Conservation (phyloP, 805 yeast species). For the Lachancea sp. region DNA sequence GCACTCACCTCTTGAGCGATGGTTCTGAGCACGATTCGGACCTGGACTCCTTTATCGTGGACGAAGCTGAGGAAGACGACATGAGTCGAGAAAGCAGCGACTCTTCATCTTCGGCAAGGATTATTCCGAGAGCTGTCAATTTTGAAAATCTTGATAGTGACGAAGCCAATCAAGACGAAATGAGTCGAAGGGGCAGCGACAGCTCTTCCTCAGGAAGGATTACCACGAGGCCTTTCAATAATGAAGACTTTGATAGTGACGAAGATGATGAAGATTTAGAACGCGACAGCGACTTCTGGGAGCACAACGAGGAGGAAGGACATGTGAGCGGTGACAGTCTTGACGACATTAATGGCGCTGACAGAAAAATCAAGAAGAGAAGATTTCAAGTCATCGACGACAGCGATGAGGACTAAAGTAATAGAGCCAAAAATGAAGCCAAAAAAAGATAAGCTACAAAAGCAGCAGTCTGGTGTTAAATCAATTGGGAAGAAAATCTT, state of each 20-base stretch:
- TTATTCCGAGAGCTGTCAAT: not conserved
- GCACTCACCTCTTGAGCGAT: not conserved
- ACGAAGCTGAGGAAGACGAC: constrained; percentile 12
- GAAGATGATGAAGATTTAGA: constrained; percentile 1
- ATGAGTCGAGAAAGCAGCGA: constrained; percentile 6
- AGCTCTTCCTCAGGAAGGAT: not conserved
- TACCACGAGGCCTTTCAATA: not conserved
- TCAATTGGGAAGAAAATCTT: no score
- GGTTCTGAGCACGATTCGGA: constrained; percentile 6
- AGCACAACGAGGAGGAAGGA: constrained; percentile 26
- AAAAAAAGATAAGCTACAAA: no score
- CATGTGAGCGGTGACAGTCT: constrained; percentile 31
- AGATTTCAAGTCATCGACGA: constrained; percentile 20
- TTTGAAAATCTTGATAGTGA: not conserved
- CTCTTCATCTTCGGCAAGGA: not conserved
- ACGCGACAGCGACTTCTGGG: constrained; percentile 26
- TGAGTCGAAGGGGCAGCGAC: constrained; percentile 6
- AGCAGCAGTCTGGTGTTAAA: no score
- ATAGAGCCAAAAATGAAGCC: no score
- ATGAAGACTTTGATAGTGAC: not conserved
- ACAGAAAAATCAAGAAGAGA: constrained; percentile 17
- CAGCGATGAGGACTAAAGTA: constrained; percentile 24
- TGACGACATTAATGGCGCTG: constrained; percentile 34
- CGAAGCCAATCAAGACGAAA: not conserved
- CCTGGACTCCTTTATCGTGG: constrained; percentile 11